Conservation (phyloP, 2,329 filamentous ascomycete genomes). For the Zymoseptoria tritici region DNA sequence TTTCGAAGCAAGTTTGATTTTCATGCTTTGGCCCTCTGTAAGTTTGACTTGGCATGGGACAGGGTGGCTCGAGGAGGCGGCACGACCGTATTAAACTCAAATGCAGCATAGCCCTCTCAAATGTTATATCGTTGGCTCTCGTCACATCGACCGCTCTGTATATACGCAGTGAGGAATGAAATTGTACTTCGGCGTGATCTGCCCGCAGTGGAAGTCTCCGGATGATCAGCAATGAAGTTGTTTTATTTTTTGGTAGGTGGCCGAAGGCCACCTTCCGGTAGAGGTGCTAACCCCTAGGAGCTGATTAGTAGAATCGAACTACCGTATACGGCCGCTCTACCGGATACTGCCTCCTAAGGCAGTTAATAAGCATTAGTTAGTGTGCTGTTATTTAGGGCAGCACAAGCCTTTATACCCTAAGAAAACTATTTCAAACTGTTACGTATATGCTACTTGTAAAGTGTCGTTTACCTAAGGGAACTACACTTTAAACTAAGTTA, state of each 20-base stretch:
- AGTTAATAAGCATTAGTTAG: not conserved
- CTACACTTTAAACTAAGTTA: not conserved
- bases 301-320: slow-evolving; percentile 1
- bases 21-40: too few species aligned
- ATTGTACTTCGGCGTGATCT: too few species aligned
- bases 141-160: too few species aligned
- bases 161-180: too few species aligned
- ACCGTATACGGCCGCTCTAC: not conserved
- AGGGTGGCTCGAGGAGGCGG: too few species aligned
- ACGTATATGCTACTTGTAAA: not conserved
- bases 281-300: not conserved
- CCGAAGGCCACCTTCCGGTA: not conserved
- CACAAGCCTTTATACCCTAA: not conserved
- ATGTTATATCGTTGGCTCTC: too few species aligned
- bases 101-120: too few species aligned
- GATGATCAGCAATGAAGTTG: not conserved
- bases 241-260: not conserved
- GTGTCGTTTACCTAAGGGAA: not conserved
- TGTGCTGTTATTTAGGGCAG: not conserved
- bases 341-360: not conserved
- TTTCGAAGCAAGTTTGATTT: too few species aligned
- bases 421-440: not conserved
- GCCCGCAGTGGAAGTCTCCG: too few species aligned
- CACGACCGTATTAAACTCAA: too few species aligned
- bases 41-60: too few species aligned